Percentiles rank a stretch among this genome's conserved stretches.
phyloP scores from a whole-genome alignment of 441 rosid species.

The Corymbia calophylla region DNA sequence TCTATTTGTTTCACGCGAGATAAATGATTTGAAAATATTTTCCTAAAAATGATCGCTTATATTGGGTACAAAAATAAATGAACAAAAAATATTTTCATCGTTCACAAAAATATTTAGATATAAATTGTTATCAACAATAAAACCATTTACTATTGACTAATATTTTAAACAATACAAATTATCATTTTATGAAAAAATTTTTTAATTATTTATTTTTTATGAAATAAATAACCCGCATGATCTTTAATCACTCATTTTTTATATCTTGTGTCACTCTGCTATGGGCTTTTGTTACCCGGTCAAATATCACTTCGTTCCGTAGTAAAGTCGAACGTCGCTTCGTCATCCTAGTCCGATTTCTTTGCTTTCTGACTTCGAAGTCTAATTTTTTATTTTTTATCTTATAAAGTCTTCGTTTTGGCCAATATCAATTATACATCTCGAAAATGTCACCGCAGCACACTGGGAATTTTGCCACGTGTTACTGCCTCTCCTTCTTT shows the following conservation, averaged over 20 bases:
- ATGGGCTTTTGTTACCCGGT: too few relatives aligned
- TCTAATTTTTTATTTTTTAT: background rate
- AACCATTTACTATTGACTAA: background rate
- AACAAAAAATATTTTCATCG: rapidly evolving
- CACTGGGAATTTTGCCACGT: background rate
- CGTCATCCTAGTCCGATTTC: background rate
- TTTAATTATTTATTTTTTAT: background rate
- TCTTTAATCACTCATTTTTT: rapidly evolving
- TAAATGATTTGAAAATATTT: background rate
- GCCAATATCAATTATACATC: background rate
- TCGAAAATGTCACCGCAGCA: background rate
- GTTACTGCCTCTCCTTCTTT: background rate
- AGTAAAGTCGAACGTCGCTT: background rate
- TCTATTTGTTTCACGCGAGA: rapidly evolving
- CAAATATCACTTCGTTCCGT: background rate
- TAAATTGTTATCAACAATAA: background rate
- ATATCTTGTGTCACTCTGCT: background rate
- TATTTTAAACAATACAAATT: rapidly evolving
- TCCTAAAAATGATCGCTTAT: rapidly evolving
- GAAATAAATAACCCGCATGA: rapidly evolving
- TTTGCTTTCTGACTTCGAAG: background rate
- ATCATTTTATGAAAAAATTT: background rate
- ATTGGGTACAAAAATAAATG: background rate
- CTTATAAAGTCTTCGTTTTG: background rate
- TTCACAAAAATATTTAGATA: rapidly evolving